These are phyloP conservation scores for Fragosphaeria purpurea DNA, from an alignment of 2,329 filamentous ascomycete genomes.

Conservation along the genomic window DNA sequence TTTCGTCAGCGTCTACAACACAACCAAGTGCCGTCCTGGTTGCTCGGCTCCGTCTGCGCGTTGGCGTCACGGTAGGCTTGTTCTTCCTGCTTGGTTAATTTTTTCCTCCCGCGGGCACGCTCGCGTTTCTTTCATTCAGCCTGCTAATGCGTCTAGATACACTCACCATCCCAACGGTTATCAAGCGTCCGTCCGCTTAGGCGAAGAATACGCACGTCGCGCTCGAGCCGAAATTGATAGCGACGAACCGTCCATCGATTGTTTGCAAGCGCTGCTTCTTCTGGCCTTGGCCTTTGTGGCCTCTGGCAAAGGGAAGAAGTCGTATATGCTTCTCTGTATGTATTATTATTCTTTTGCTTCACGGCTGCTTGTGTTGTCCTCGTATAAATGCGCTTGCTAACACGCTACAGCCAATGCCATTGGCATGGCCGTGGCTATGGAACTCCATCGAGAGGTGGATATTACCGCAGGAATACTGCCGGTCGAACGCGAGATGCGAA, in stretches of 20 bases:
- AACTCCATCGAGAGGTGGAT: constrained; percentile 69
- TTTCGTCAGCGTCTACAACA: constrained; percentile 62
- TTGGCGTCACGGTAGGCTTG: constrained; percentile 48
- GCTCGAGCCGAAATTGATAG: constrained; percentile 62
- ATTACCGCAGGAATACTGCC: constrained; percentile 49
- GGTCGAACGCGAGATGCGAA: constrained; percentile 63
- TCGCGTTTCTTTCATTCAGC: background rate
- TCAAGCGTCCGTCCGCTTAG: constrained; percentile 55
- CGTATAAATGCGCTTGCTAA: constrained; percentile 23
- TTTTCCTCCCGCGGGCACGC: no score
- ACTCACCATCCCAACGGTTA: constrained; percentile 57
- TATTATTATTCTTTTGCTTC: background rate
- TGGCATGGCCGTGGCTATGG: constrained; percentile 74
- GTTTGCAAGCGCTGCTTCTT: constrained; percentile 64
- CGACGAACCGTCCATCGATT: constrained; percentile 72
- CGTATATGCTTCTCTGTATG: constrained; percentile 75
- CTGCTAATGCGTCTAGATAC: constrained; percentile 42
- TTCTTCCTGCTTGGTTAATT: background rate
- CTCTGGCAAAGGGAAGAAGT: constrained; percentile 69
- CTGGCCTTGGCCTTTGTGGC: constrained; percentile 69
- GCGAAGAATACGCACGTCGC: constrained; percentile 63
- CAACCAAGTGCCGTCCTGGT: constrained; percentile 50
- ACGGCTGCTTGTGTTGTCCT: no score
- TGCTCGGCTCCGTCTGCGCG: constrained; percentile 49
- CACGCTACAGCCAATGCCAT: constrained; percentile 53